phyloP scores from a whole-genome alignment of 1,284 basidiomycete genomes.

The Sporisorium sorghi region DNA sequence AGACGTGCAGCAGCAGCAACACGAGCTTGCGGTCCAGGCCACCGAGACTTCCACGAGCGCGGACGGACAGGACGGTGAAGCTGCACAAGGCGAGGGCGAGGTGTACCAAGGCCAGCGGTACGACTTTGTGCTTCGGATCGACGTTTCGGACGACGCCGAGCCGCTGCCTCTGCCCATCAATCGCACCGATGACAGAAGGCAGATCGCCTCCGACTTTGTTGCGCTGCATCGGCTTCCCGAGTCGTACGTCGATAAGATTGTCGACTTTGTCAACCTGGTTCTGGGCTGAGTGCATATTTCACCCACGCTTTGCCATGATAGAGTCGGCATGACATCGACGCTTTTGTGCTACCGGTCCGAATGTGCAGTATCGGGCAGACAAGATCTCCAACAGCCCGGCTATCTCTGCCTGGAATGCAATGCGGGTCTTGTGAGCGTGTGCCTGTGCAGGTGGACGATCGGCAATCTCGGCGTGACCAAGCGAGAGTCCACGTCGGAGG shows the following conservation, averaged over 20 bases:
- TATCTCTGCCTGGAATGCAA: not conserved
- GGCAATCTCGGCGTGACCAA: conserved; percentile 10
- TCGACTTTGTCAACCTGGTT: conserved; percentile 49
- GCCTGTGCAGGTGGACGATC: not conserved
- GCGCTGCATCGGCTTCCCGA: conserved; percentile 28
- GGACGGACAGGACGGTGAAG: not conserved
- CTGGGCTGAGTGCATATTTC: conserved; percentile 8
- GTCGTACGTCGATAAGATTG: conserved; percentile 36
- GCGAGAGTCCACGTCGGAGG: not conserved
- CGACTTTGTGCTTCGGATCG: conserved; percentile 50
- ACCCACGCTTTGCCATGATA: not conserved
- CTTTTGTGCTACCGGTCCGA: not conserved
- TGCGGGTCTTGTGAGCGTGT: not conserved
- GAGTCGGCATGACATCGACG: not conserved
- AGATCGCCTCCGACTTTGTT: conserved; percentile 30
- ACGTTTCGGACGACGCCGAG: conserved; percentile 49
- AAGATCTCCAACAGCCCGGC: not conserved
- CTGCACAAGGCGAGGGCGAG: conserved; percentile 4
- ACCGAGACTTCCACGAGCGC: not conserved
- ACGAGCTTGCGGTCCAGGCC: conserved; percentile 3
- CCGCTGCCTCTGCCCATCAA: conserved; percentile 44
- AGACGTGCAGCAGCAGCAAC: conserved; percentile 8
- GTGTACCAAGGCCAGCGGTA: conserved; percentile 26
- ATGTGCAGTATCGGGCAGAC: not conserved
- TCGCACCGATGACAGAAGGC: conserved; percentile 23